A percentile compares a stretch with the other conserved stretches of the same genome.
phyloP scores from a whole-genome alignment of 306 rosid genomes.

The Vicia sativa region DNA sequence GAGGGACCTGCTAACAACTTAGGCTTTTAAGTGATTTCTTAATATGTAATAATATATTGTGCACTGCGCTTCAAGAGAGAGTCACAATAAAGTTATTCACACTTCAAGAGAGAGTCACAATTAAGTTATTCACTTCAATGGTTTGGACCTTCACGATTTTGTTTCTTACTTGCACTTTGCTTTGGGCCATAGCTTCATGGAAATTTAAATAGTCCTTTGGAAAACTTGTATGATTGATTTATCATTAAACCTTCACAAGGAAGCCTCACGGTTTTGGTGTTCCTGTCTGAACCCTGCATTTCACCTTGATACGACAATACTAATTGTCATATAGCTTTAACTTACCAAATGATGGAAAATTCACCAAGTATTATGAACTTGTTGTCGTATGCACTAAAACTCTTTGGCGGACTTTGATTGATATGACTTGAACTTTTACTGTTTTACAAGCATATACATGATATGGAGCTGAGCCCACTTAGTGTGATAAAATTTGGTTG shows the following conservation, averaged over 20 bases:
- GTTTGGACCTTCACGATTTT: constrained; percentile 2
- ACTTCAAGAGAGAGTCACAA: too few species aligned
- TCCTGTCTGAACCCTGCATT: constrained; percentile 15
- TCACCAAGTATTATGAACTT: constrained; percentile 9
- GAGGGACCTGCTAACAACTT: constrained; percentile 4
- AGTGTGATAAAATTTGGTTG: too few species aligned
- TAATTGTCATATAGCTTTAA: constrained; percentile 14
- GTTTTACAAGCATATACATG: too few species aligned
- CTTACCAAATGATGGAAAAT: neutral
- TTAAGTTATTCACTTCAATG: neutral
- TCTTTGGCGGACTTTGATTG: neutral
- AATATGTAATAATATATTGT: constrained; percentile 15
- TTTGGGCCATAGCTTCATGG: constrained; percentile 4
- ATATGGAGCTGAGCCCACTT: too few species aligned
- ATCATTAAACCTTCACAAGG: constrained; percentile 11
- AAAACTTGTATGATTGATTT: constrained; percentile 23
- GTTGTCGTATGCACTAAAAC: neutral
- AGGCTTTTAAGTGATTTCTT: constrained; percentile 2
- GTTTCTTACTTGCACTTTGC: neutral
- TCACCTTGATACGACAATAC: constrained; percentile 20
- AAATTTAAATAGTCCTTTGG: constrained; percentile 11
- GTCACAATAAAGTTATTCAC: too few species aligned
- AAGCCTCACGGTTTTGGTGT: neutral
- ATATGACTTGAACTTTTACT: too few species aligned
- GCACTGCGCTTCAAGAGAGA: neutral